Conservation (phyloP, 768 basidiomycete genomes). For the Cubamyces lactineus region DNA sequence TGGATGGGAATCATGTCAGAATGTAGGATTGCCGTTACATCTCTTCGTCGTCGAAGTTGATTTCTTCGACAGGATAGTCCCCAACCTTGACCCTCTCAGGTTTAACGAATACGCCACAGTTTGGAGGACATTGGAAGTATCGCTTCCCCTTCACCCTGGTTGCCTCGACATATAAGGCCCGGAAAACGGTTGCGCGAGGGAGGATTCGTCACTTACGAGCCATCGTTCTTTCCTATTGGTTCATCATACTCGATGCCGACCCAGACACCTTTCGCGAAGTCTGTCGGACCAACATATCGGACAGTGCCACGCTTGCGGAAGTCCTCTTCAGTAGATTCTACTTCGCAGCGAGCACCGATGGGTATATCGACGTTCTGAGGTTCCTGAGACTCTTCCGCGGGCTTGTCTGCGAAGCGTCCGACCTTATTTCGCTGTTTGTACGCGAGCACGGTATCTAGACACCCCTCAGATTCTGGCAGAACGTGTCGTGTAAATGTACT, state of each 20-base stretch:
- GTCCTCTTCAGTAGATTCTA: conserved; percentile 69
- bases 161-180: background rate
- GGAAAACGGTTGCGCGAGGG: too few species aligned
- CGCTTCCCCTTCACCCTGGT: conserved; percentile 77
- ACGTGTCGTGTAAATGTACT: background rate
- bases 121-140: conserved; percentile 82
- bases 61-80: conserved; percentile 84
- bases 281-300: conserved; percentile 80
- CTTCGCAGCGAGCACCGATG: conserved; percentile 80
- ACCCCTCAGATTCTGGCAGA: background rate
- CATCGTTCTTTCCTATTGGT: conserved; percentile 94
- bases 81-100: conserved; percentile 82
- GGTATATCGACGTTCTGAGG: conserved; percentile 50
- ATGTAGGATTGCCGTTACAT: conserved; percentile 47
- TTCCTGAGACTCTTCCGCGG: conserved; percentile 37
- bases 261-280: conserved; percentile 80
- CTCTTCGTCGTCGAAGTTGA: conserved; percentile 77
- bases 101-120: conserved; percentile 85
- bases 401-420: conserved; percentile 79
- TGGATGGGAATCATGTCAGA: too few species aligned
- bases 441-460: conserved; percentile 81
- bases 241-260: conserved; percentile 95
- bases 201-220: conserved; percentile 64
- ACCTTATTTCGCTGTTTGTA: conserved; percentile 88
- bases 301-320: conserved; percentile 82